Base-by-base conservation (phyloP, 768 basidiomycete species). In the Lentinus brumalis region DNA sequence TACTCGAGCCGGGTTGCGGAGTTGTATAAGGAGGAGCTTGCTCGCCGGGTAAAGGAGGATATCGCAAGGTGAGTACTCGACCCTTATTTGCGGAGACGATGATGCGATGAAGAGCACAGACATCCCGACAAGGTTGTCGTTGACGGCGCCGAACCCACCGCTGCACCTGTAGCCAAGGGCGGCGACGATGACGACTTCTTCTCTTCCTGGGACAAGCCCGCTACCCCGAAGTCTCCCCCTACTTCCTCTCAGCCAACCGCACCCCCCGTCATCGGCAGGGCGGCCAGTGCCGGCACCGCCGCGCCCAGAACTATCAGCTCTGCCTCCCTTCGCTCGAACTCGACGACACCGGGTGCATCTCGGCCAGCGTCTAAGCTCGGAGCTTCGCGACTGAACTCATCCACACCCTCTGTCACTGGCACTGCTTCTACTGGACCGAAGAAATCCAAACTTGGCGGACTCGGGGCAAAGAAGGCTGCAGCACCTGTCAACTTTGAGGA, bases 151-250 rank as follows among this genome's bases (percentile, higher is more conserved):
- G 71, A 81, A 0, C 52, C 71, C 15, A 60, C 66, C 15, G 69
- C 70, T 2, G 46, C 62, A 0, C 56, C 64, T 15, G 38, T 46
- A 2, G n/a, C 74, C 68, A 32, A 78, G 76, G 56, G 71, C 72
- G 61, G 79, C 46, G 76, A 77, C 0, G 94, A 94, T 54, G 96
- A 97, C 9, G 96, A 98, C 72, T 99, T 99, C 76, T 99, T 98
- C 77, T 87, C 92, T 50, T 91, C 92, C 30, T 98, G 96, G 96
- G 94, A 96, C 64, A 96, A 96, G 72, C 89, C 92, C 1, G 76
- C 75, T 14, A 57, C 71, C 0, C 61, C 71, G 29, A 75, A 77
- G 59, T 59, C 79, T 8, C 26, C 30, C 14, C 68, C 15, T 51
- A 60, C 67, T 0, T 56, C 78, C 8, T 67, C 83, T 4, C 75